Percentiles rank a stretch among this genome's conserved stretches.
phyloP scores from a whole-genome alignment of 2,329 filamentous ascomycete species.

The Trichoderma sp. region DNA sequence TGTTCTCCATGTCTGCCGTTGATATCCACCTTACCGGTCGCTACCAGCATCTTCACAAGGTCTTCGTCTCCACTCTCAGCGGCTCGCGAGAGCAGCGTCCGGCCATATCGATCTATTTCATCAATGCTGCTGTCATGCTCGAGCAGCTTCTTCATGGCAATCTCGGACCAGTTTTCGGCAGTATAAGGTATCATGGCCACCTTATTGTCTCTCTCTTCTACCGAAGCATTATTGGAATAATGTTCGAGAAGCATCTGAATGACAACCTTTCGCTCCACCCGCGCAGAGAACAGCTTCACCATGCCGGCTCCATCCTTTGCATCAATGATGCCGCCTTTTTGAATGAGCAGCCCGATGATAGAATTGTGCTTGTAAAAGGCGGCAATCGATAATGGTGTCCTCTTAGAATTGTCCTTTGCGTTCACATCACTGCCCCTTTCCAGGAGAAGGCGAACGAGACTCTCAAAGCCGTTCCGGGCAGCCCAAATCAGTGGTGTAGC shows the following conservation, averaged over 20 bases:
- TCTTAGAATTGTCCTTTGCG: not conserved
- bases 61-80: not conserved
- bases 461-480: not conserved
- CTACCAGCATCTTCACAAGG: not conserved
- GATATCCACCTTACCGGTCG: not conserved
- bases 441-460: not conserved
- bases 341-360: not conserved
- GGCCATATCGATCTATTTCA: not conserved
- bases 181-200: no score
- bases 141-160: no score
- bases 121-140: not conserved
- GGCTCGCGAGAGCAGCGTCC: not conserved
- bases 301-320: not conserved
- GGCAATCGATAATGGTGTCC: not conserved
- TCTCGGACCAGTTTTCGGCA: accelerated
- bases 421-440: not conserved
- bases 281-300: not conserved
- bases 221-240: not conserved
- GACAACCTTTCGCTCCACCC: not conserved
- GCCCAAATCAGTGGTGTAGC: not conserved
- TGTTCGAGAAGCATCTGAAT: not conserved
- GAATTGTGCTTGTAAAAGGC: not conserved
- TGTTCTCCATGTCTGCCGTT: not conserved
- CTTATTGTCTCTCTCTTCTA: not conserved
- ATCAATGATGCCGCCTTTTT: not conserved